phyloP scores from a whole-genome alignment of 2,329 filamentous ascomycete genomes.

The Colletotrichum cereale region DNA sequence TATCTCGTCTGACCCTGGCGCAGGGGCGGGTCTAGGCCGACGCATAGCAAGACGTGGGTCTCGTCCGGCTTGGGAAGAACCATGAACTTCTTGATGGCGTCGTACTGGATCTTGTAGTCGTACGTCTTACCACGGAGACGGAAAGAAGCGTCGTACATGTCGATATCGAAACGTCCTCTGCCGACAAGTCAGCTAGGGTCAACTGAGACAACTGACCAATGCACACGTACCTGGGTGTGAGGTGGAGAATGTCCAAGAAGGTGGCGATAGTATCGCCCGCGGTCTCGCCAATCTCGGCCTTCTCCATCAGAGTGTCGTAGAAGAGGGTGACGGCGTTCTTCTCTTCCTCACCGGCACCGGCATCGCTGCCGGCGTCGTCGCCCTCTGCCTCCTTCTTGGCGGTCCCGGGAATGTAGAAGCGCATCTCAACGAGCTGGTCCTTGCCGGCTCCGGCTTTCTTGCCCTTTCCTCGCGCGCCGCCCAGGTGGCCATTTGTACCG shows the following conservation, averaged over 20 bases:
- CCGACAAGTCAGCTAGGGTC: slow-evolving; percentile 44
- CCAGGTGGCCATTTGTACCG: slow-evolving; percentile 78
- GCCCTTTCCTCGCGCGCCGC: slow-evolving; percentile 80
- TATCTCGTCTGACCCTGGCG: slow-evolving; percentile 98
- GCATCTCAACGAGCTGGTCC: slow-evolving; percentile 97
- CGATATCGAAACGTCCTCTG: slow-evolving; percentile 99
- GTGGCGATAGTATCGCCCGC: slow-evolving; percentile 99
- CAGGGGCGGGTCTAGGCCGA: slow-evolving; percentile 93
- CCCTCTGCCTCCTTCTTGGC: slow-evolving; percentile 82
- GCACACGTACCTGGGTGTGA: slow-evolving; percentile 82
- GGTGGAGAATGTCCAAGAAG: slow-evolving; percentile 95
- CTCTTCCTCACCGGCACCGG: slow-evolving; percentile 76
- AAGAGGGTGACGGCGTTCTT: slow-evolving; percentile 97
- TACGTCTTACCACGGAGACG: slow-evolving; percentile 98
- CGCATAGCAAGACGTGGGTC: slow-evolving; percentile 92
- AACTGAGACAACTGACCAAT: background rate
- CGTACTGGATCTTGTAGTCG: slow-evolving; percentile 99
- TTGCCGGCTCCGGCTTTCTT: slow-evolving; percentile 90
- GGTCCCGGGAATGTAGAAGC: slow-evolving; percentile 96
- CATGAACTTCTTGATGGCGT: slow-evolving; percentile 99
- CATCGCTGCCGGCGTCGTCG: slow-evolving; percentile 77
- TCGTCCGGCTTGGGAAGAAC: slow-evolving; percentile 98
- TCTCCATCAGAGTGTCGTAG: slow-evolving; percentile 97
- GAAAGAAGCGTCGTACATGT: slow-evolving; percentile 99
- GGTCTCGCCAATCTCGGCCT: slow-evolving; percentile 98